These are phyloP conservation scores for Escovopsis sp. DNA, from an alignment of 2,329 filamentous ascomycete species.

Conservation along the genomic window DNA sequence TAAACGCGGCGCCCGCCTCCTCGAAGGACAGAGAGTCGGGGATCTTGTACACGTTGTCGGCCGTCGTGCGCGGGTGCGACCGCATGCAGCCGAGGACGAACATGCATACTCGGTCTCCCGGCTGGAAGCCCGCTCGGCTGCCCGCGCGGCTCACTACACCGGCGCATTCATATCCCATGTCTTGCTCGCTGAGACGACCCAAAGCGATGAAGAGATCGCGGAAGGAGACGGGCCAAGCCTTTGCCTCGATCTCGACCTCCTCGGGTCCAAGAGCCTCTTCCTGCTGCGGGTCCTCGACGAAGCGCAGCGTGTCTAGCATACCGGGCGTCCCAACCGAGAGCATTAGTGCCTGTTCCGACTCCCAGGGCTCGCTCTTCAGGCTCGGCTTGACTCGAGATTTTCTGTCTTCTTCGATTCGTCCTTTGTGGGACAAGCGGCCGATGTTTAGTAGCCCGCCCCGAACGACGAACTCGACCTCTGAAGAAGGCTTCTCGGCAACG, in stretches of 20 bases:
- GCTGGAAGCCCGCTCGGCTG: conserved; percentile 4
- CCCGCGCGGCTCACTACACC: conserved; percentile 13
- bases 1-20: conserved; percentile 18
- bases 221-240: conserved; percentile 10
- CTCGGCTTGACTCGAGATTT: conserved; percentile 2
- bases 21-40: conserved; percentile 20
- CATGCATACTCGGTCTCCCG: conserved; percentile 12
- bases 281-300: conserved; percentile 7
- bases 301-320: conserved; percentile 13
- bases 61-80: conserved; percentile 1
- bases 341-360: conserved; percentile 7
- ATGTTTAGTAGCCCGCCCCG: not conserved
- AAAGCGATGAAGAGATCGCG: conserved; percentile 9
- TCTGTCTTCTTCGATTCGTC: conserved; percentile 3
- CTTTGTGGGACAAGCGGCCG: not conserved
- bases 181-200: not conserved
- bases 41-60: conserved; percentile 13
- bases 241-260: conserved; percentile 12
- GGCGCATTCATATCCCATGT: conserved; percentile 9
- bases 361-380: not conserved
- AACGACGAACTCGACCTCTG: not conserved
- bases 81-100: conserved; percentile 2
- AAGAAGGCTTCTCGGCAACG: not conserved
- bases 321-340: conserved; percentile 11
- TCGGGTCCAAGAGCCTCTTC: conserved; percentile 2